phyloP scores from a whole-genome alignment of 2,329 filamentous ascomycete genomes.

The Pseudocercospora eumusae region DNA sequence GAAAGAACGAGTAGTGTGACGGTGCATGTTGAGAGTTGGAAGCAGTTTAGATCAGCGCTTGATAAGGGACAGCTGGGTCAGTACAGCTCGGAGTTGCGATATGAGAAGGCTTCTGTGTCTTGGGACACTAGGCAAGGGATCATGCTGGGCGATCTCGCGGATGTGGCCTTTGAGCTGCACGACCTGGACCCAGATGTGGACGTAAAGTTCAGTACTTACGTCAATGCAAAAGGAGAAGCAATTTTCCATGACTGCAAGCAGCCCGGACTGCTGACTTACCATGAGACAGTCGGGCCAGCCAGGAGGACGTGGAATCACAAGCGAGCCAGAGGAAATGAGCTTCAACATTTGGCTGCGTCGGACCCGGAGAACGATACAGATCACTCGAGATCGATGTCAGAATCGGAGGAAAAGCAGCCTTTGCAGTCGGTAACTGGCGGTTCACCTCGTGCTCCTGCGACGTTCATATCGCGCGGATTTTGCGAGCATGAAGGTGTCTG shows the following conservation, averaged over 20 bases:
- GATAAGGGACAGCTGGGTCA: background rate
- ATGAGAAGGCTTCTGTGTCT: background rate
- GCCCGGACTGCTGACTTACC: background rate
- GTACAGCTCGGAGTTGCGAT: background rate
- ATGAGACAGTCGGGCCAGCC: background rate
- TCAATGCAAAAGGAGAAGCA: background rate
- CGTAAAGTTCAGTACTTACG: background rate
- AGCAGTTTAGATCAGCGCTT: background rate
- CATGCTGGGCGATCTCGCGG: slow-evolving; percentile 1
- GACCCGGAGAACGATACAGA: too few species aligned
- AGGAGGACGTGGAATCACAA: background rate
- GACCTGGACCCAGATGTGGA: background rate
- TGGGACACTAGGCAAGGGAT: background rate
- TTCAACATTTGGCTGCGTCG: too few species aligned
- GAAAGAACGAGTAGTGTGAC: background rate
- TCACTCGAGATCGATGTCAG: too few species aligned
- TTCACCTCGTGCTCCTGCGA: too few species aligned
- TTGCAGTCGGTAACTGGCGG: too few species aligned
- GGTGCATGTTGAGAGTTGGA: background rate
- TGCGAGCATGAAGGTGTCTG: too few species aligned
- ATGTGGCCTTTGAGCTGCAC: background rate
- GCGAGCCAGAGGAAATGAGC: background rate
- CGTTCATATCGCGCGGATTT: too few species aligned
- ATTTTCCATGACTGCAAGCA: background rate
- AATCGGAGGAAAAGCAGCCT: too few species aligned